phyloP scores from a whole-genome alignment of 306 rosid species.

The Prunus kanzakura region DNA sequence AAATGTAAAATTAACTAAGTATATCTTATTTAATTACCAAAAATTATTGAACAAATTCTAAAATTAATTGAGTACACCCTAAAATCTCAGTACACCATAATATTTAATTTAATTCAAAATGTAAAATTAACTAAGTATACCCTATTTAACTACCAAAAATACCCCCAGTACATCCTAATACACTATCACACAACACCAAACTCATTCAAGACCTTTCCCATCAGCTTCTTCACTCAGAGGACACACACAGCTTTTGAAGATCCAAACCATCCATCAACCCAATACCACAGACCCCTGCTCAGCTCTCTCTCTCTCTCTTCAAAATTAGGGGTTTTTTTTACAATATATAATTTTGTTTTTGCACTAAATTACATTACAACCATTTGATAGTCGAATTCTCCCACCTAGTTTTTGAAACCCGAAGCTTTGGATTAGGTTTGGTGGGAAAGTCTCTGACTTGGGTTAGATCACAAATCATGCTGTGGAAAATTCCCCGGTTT shows the following conservation, averaged over 20 bases:
- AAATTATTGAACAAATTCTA: too few relatives aligned
- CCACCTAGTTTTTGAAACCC: neutral
- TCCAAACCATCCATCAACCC: conserved; percentile 19
- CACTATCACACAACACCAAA: too few relatives aligned
- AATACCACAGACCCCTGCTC: conserved; percentile 13
- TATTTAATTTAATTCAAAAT: too few relatives aligned
- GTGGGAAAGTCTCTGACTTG: neutral
- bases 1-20: too few relatives aligned
- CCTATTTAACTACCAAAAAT: too few relatives aligned
- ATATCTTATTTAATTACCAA: too few relatives aligned
- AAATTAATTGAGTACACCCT: too few relatives aligned
- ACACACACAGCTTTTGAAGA: conserved; percentile 28
- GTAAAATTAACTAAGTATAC: too few relatives aligned
- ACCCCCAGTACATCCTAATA: accelerated
- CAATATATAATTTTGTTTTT: neutral
- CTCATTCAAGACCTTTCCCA: neutral
- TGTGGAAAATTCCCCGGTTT: neutral
- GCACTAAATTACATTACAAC: conserved; percentile 1
- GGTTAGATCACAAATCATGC: conserved; percentile 26
- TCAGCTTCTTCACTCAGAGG: conserved; percentile 33
- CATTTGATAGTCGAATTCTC: neutral
- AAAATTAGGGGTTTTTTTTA: neutral
- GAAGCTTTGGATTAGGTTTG: conserved; percentile 3
- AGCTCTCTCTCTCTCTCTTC: neutral
- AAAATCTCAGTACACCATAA: too few relatives aligned